phyloP scores from a whole-genome alignment of 192 early-diverging fungal species.

The Podila epicladia region DNA sequence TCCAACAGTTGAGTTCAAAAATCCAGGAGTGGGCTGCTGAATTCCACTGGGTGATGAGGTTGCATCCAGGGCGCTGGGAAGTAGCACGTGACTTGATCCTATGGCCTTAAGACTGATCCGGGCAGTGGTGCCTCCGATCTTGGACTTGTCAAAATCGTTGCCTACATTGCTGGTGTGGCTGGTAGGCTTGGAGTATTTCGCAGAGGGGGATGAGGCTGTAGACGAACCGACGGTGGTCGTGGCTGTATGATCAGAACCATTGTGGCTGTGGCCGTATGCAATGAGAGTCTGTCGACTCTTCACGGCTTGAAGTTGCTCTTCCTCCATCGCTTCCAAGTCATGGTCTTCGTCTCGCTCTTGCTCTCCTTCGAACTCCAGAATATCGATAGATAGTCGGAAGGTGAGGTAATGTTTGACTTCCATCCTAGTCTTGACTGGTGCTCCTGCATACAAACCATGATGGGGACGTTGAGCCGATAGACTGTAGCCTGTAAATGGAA shows the following conservation, averaged over 20 bases:
- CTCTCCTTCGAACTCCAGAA: conserved; percentile 39
- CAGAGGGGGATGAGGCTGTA: not conserved
- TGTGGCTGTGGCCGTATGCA: not conserved
- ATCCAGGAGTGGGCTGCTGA: not conserved
- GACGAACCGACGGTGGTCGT: not conserved
- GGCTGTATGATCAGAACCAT: not conserved
- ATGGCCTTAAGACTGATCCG: too few species aligned
- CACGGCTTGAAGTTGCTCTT: conserved; percentile 25
- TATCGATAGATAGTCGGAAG: conserved; percentile 31
- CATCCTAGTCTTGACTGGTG: conserved; percentile 14
- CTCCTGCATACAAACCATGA: not conserved
- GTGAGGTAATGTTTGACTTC: conserved; percentile 44
- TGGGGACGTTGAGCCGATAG: not conserved
- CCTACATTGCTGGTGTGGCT: too few species aligned
- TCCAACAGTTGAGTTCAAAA: conserved; percentile 27
- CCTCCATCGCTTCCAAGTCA: conserved; percentile 28
- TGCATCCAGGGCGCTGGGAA: too few species aligned
- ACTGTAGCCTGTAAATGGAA: not conserved
- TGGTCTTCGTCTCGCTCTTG: conserved; percentile 20
- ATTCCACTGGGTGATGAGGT: too few species aligned
- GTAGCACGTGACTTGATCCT: too few species aligned
- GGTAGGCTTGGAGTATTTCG: too few species aligned
- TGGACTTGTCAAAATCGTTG: not conserved
- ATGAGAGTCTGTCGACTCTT: conserved; percentile 23
- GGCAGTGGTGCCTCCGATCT: too few species aligned